A percentile compares a stretch with the other conserved stretches of the same genome.
Evolutionary conservation across 148 eudicot genomes (phyloP).

Genomic region (Hydrangea macrophylla): DNA sequence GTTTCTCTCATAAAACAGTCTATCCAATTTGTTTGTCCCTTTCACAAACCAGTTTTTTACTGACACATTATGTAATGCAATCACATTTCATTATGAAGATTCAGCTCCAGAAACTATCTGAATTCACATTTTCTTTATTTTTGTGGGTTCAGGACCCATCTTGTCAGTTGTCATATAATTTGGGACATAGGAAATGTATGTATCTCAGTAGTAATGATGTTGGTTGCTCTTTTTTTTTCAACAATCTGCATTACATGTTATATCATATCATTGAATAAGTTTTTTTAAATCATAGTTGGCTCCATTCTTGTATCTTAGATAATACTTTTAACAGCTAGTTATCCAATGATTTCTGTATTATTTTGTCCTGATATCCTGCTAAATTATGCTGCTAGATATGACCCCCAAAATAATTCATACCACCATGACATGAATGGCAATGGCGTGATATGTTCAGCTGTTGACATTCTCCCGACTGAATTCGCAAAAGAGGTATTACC

Average conservation of each 20-base stretch:
- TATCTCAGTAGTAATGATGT: no score
- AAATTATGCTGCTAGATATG: slow-evolving; percentile 52
- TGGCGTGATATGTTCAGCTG: slow-evolving; percentile 83
- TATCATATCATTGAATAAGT: background rate
- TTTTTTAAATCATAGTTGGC: background rate
- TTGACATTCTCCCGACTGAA: slow-evolving; percentile 97
- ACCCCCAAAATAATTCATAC: slow-evolving; percentile 63
- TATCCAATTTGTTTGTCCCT: no score
- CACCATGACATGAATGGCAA: slow-evolving; percentile 77
- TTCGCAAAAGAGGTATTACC: slow-evolving; percentile 89
- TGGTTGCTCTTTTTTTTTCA: no score
- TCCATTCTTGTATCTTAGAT: background rate
- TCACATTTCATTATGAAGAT: no score
- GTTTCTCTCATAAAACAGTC: no score
- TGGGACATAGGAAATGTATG: no score
- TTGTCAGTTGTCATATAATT: no score
- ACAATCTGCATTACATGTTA: background rate
- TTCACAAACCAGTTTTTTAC: no score
- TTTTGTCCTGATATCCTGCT: slow-evolving; percentile 17
- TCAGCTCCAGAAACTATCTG: no score
- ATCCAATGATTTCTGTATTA: slow-evolving; percentile 6
- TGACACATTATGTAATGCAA: no score
- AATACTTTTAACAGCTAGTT: background rate
- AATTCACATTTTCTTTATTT: no score
- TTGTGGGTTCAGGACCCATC: no score